phyloP scores from a whole-genome alignment of 2,329 filamentous ascomycete genomes.

The Colletotrichum caudatum region DNA sequence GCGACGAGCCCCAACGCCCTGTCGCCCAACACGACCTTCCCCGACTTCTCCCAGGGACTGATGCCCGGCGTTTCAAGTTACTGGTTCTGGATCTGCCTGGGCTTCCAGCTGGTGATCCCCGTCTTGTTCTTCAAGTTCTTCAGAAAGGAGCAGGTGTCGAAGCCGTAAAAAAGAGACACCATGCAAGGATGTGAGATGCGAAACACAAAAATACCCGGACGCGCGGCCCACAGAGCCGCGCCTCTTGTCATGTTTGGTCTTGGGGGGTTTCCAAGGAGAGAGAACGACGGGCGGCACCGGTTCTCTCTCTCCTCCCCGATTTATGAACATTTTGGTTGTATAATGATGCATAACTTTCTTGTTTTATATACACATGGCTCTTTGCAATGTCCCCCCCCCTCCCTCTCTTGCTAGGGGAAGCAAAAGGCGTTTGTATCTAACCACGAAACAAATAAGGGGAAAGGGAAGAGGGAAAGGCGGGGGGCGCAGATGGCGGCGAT shows the following conservation, averaged over 20 bases:
- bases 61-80: slow-evolving; percentile 59
- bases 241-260: slow-evolving; percentile 37
- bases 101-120: slow-evolving; percentile 69
- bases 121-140: slow-evolving; percentile 69
- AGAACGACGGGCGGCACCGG: slow-evolving; percentile 14
- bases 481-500: background rate
- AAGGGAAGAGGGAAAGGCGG: background rate
- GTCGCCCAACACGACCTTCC: slow-evolving; percentile 72
- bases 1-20: slow-evolving; percentile 71
- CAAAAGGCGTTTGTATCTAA: slow-evolving; percentile 7
- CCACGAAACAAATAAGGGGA: background rate
- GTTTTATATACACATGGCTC: slow-evolving; percentile 38
- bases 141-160: slow-evolving; percentile 68
- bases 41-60: slow-evolving; percentile 66
- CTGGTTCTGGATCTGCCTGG: slow-evolving; percentile 72
- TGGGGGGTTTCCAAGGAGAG: slow-evolving; percentile 21
- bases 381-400: slow-evolving; percentile 21
- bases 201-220: slow-evolving; percentile 39
- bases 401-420: slow-evolving; percentile 37
- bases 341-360: slow-evolving; percentile 38
- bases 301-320: slow-evolving; percentile 27
- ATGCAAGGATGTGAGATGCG: slow-evolving; percentile 29
- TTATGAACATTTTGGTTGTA: slow-evolving; percentile 39
- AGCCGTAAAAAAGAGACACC: slow-evolving; percentile 54
- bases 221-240: background rate